These are phyloP conservation scores for Fraxinus anomala DNA, from an alignment of 257 asterid species.

Conservation along the genomic window DNA sequence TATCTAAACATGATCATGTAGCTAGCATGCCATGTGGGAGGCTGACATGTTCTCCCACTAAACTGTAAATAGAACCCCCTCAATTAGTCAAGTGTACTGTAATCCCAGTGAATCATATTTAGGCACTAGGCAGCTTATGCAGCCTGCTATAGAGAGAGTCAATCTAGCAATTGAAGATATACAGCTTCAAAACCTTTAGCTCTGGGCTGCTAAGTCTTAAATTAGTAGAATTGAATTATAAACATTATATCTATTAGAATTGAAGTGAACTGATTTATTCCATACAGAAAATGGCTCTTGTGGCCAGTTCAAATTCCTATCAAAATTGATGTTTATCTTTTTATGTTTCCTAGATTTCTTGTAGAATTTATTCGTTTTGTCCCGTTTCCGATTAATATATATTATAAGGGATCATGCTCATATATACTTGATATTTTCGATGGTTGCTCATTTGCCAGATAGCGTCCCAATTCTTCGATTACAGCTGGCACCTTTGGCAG, in stretches of 20 bases:
- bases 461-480: constrained; percentile 90
- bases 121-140: neutral
- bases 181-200: neutral
- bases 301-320: neutral
- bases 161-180: neutral
- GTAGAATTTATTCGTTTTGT: neutral
- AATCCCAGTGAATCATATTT: neutral
- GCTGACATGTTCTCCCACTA: neutral
- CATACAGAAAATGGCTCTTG: neutral
- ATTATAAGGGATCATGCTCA: constrained; percentile 21
- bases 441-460: constrained; percentile 73
- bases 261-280: constrained; percentile 15
- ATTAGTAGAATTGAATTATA: neutral
- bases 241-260: neutral
- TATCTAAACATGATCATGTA: neutral
- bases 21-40: neutral
- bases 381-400: constrained; percentile 23
- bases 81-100: neutral
- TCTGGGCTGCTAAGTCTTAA: neutral
- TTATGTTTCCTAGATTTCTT: constrained; percentile 6
- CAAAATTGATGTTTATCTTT: neutral
- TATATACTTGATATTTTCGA: constrained; percentile 33
- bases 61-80: neutral
- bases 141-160: neutral
- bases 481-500: constrained; percentile 99